Conservation (phyloP, 345 rosid genomes). For the Citrus unshiu region DNA sequence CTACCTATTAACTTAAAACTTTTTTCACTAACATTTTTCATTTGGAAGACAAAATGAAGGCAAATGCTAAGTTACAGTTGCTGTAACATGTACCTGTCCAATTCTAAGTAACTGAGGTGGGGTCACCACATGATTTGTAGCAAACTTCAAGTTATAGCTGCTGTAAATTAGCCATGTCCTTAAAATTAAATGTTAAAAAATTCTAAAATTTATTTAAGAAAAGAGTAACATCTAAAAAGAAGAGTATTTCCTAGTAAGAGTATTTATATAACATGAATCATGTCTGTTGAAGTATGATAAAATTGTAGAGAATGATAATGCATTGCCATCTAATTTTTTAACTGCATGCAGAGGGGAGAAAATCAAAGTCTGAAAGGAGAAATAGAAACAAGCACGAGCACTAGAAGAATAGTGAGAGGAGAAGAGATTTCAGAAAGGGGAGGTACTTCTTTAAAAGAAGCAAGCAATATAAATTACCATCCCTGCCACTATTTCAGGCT, state of each 20-base stretch:
- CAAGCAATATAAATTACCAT: constrained; percentile 17
- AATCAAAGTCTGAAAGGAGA: constrained; percentile 24
- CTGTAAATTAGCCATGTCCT: too few relatives aligned
- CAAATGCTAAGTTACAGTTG: too few relatives aligned
- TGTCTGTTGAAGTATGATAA: too few relatives aligned
- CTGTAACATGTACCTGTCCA: too few relatives aligned
- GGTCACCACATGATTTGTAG: too few relatives aligned
- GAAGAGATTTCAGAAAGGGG: constrained; percentile 16
- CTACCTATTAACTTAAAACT: background rate
- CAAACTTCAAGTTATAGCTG: too few relatives aligned
- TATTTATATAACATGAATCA: too few relatives aligned
- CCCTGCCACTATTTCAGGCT: constrained; percentile 44
- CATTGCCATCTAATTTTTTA: background rate
- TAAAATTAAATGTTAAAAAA: background rate
- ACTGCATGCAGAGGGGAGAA: constrained; percentile 27
- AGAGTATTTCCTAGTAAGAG: too few relatives aligned
- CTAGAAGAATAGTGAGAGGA: constrained; percentile 4
- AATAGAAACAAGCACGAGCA: constrained; percentile 13
- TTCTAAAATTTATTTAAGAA: too few relatives aligned
- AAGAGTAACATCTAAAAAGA: too few relatives aligned
- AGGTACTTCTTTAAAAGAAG: background rate
- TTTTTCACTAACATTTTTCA: too few relatives aligned
- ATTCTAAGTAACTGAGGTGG: too few relatives aligned
- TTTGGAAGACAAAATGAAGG: background rate
- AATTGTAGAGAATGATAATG: background rate